These are phyloP conservation scores for Trametes meyenii DNA, from an alignment of 768 basidiomycete species.

Conservation along the genomic window DNA sequence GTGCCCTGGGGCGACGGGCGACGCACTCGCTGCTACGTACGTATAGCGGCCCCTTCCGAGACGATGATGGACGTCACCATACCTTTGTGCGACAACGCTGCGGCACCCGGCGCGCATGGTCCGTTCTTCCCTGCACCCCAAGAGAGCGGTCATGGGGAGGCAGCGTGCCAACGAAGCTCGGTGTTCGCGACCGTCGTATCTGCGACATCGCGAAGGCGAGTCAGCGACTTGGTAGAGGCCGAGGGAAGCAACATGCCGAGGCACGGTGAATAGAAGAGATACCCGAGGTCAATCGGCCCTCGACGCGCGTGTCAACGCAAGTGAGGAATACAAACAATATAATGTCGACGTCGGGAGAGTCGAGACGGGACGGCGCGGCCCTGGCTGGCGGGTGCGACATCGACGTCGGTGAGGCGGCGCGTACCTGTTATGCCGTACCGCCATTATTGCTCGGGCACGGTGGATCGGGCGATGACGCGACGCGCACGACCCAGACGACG, in stretches of 20 bases:
- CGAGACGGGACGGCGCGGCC: no score
- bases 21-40: background rate
- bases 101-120: background rate
- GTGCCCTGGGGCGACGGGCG: background rate
- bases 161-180: background rate
- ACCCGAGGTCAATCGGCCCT: no score
- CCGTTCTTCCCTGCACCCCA: background rate
- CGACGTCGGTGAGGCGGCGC: no score
- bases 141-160: no score
- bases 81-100: background rate
- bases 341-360: no score
- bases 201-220: background rate
- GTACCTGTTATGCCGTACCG: no score
- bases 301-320: no score
- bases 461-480: no score
- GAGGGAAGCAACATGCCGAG: background rate
- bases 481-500: background rate
- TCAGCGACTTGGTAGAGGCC: background rate
- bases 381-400: no score
- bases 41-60: background rate
- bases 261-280: background rate
- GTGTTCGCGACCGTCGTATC: background rate
- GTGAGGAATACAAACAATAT: no score
- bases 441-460: no score
- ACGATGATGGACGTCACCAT: conserved; percentile 5